These are phyloP conservation scores for Penicillium roqueforti DNA, from an alignment of 495 filamentous ascomycete genomes.

Conservation along the genomic window DNA sequence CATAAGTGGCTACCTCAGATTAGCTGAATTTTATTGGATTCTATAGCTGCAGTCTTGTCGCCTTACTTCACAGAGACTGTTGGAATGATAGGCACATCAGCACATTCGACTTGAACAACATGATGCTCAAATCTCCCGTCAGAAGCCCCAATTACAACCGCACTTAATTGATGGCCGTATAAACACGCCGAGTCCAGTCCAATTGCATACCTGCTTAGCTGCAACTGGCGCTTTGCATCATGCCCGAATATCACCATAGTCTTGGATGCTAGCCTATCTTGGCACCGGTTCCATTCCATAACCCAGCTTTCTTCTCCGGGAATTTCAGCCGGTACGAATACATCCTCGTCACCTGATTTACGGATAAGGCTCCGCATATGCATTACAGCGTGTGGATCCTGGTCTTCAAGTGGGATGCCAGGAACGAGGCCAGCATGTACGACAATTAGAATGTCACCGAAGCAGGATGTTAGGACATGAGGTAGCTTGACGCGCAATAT, in stretches of 20 bases:
- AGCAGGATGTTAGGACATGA: constrained; percentile 24
- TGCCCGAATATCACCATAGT: constrained; percentile 27
- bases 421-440: constrained; percentile 79
- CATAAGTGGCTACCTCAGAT: too few species aligned
- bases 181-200: constrained; percentile 25
- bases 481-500: constrained; percentile 57
- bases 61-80: background rate
- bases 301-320: constrained; percentile 23
- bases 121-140: constrained; percentile 10
- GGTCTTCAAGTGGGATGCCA: constrained; percentile 55
- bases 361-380: constrained; percentile 71
- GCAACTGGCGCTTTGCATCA: constrained; percentile 27
- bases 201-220: constrained; percentile 20
- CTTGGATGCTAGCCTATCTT: constrained; percentile 13
- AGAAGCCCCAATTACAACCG: constrained; percentile 16
- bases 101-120: constrained; percentile 23
- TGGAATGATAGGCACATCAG: constrained; percentile 15
- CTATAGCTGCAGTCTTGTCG: background rate
- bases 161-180: constrained; percentile 23
- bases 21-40: too few species aligned
- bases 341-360: background rate
- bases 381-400: constrained; percentile 72
- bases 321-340: constrained; percentile 8
- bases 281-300: constrained; percentile 23
- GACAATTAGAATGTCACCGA: constrained; percentile 52